Base-by-base conservation (phyloP, 345 rosid species). In the Conringia planisiliqua region DNA sequence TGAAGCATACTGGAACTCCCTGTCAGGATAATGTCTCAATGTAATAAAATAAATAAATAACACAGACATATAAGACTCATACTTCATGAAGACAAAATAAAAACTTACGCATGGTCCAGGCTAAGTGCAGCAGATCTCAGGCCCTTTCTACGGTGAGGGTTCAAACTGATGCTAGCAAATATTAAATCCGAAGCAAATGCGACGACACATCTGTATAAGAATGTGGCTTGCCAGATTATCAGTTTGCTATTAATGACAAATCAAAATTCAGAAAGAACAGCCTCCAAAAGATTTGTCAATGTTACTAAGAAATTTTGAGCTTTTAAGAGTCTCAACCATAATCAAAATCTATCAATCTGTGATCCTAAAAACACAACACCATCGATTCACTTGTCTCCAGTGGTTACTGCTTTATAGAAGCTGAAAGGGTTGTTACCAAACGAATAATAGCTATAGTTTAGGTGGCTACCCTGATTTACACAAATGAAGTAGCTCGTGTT, bases 51-150 rank as follows among this genome's bases (percentile, higher is more conserved):
- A 13, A 3, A 17, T 30, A 9, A n/a, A 8, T 10, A 18, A 22
- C 20, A 10, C 44, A 32, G 6, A 17, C 35, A 57, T 4, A 66
- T 27, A 36, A 63, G 33, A 58, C 62, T 50, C 35, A 54, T 20
- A 66, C 20, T 52, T 55, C 62, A 55, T 54, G 62, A 68, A 55
- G 51, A 38, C 22, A 36, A 62, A 10, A 35, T 6, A 32, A 39
- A 42, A 56, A 74, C 96, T 82, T 87, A 92, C 99, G 97, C 77
- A 58, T 95, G 99, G 88, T 95, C 98, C 13, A 95, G 92, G 78
- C 97, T 92, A 40, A 95, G 87, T 17, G 87, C 75, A 79, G 84
- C 72, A 12, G 81, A 36, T 85, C 82, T 84, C 71, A 85, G 76
- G 47, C 89, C 96, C 83, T 71, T 84, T 68, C 73, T 78, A 3